Conservation (phyloP, 2,329 filamentous ascomycete species). For the Aspergillus sp. region DNA sequence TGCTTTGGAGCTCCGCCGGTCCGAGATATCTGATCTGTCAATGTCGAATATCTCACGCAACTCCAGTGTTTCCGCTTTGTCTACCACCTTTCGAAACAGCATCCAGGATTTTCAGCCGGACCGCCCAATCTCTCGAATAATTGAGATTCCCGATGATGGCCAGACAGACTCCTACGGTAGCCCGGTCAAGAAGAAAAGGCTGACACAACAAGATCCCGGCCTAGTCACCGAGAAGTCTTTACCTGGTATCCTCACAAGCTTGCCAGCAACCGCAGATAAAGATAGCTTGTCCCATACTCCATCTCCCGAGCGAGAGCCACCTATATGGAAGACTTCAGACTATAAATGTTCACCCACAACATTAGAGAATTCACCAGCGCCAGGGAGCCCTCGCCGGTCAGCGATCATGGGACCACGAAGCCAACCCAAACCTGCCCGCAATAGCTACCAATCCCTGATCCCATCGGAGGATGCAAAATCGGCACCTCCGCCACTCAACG, state of each 20-base stretch:
- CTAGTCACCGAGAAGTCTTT: slow-evolving; percentile 22
- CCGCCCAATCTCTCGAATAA: slow-evolving; percentile 7
- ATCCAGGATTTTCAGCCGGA: slow-evolving; percentile 9
- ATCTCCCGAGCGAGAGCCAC: slow-evolving; percentile 28
- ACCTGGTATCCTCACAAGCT: slow-evolving; percentile 27
- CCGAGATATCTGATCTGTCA: slow-evolving; percentile 20
- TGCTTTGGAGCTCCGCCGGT: slow-evolving; percentile 22
- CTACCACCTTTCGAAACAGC: slow-evolving; percentile 17
- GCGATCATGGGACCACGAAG: slow-evolving; percentile 34
- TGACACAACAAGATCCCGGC: slow-evolving; percentile 16
- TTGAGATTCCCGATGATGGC: slow-evolving; percentile 3
- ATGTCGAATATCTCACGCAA: slow-evolving; percentile 16
- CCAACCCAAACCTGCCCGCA: slow-evolving; percentile 27
- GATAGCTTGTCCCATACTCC: slow-evolving; percentile 27
- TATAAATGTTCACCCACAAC: slow-evolving; percentile 22
- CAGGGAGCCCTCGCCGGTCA: slow-evolving; percentile 33
- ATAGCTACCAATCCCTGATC: slow-evolving; percentile 19
- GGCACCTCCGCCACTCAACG: background rate
- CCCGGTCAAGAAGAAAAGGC: slow-evolving; percentile 27
- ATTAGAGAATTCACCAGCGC: slow-evolving; percentile 23
- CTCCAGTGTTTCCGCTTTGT: slow-evolving; percentile 18
- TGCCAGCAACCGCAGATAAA: slow-evolving; percentile 18
- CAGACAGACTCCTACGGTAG: slow-evolving; percentile 15
- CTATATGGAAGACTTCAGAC: slow-evolving; percentile 27
- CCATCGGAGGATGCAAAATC: slow-evolving; percentile 17